These are phyloP conservation scores for Dendrobium nobile DNA, from an alignment of 106 monocot genomes.

Conservation along the genomic window DNA sequence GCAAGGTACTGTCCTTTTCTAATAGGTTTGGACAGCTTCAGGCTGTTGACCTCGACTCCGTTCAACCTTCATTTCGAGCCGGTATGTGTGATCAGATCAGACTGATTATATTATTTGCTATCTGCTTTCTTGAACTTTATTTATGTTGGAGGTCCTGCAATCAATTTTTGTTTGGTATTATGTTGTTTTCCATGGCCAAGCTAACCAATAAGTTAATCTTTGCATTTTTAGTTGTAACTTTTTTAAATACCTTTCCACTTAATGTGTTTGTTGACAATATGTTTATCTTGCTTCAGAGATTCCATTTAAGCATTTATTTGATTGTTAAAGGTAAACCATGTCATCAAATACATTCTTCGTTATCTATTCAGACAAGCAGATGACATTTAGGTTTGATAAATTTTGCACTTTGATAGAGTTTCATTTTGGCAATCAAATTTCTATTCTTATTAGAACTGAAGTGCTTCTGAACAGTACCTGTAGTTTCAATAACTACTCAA, in stretches of 20 bases:
- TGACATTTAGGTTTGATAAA: too few relatives aligned
- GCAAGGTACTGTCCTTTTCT: conserved; percentile 6
- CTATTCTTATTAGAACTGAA: too few relatives aligned
- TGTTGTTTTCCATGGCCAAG: background rate
- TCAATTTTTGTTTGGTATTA: background rate
- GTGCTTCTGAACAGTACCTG: background rate
- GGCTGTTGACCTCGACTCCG: conserved; percentile 51
- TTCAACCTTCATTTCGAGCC: conserved; percentile 81
- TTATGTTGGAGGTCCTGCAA: background rate
- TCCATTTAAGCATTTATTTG: too few relatives aligned
- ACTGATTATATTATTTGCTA: background rate
- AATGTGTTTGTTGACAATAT: background rate
- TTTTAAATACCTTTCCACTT: background rate
- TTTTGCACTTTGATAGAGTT: too few relatives aligned
- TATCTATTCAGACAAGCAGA: background rate
- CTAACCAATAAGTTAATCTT: background rate
- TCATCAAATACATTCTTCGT: background rate
- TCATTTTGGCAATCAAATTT: too few relatives aligned
- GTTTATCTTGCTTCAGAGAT: too few relatives aligned
- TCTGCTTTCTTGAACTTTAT: background rate
- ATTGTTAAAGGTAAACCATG: background rate
- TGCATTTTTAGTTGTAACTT: background rate
- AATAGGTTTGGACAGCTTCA: conserved; percentile 95
- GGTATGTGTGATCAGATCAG: conserved; percentile 22
- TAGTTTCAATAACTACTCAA: too few relatives aligned